These are phyloP conservation scores for Pulveroboletus frians DNA, from an alignment of 768 basidiomycete genomes.

Conservation along the genomic window DNA sequence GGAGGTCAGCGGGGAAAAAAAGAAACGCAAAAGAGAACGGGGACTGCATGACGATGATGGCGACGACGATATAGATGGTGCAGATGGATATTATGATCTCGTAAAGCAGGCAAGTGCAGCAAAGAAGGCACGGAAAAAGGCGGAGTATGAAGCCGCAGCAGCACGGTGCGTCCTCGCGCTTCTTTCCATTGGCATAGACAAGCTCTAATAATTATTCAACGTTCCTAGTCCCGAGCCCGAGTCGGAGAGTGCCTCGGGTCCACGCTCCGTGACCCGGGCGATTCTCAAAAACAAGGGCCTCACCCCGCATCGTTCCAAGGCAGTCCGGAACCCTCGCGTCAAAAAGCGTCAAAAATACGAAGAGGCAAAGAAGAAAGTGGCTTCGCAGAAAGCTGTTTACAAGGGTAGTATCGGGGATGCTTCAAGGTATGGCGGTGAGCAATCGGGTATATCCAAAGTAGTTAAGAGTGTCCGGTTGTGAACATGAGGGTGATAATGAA, in stretches of 20 bases:
- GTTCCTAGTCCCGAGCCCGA: constrained; percentile 28
- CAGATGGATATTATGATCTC: constrained; percentile 86
- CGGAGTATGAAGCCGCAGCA: constrained; percentile 66
- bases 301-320: constrained; percentile 84
- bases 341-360: constrained; percentile 94
- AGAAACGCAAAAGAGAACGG: constrained; percentile 37
- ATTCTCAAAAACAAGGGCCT: constrained; percentile 94
- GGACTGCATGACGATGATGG: constrained; percentile 36
- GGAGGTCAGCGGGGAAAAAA: constrained; percentile 30
- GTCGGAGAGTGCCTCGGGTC: constrained; percentile 53
- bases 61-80: constrained; percentile 42
- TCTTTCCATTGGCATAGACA: constrained; percentile 5
- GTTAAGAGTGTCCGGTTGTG: constrained; percentile 78
- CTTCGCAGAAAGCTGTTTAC: constrained; percentile 88
- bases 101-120: constrained; percentile 69
- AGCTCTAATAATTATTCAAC: constrained; percentile 3
- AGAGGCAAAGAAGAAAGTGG: constrained; percentile 88
- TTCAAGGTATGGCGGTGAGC: constrained; percentile 85
- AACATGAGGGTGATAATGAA: constrained; percentile 7
- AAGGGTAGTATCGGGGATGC: constrained; percentile 76
- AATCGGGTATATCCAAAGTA: constrained; percentile 86
- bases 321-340: constrained; percentile 92
- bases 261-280: constrained; percentile 81
- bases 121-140: constrained; percentile 75
- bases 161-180: constrained; percentile 43